Evolutionary conservation across 345 rosid genomes (phyloP).

Genomic region (Eucalyptus sp.): DNA sequence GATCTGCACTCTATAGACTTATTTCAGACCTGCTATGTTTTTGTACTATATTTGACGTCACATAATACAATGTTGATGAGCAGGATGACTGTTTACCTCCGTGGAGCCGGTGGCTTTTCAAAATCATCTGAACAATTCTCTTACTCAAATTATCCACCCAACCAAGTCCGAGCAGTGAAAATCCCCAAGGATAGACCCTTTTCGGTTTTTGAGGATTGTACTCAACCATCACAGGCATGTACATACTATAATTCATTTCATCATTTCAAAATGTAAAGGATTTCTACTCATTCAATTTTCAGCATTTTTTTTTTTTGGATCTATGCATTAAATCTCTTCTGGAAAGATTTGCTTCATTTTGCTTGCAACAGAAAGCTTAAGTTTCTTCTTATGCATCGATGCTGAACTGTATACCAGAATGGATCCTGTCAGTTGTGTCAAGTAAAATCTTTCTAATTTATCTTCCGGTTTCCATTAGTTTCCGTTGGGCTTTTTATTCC

Average conservation of each 20-base stretch:
- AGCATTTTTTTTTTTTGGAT: background rate
- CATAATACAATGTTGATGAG: background rate
- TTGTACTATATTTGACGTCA: background rate
- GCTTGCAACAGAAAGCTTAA: background rate
- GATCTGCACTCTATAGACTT: background rate
- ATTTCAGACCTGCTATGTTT: background rate
- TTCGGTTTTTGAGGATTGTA: slow-evolving; percentile 51
- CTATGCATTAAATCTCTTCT: background rate
- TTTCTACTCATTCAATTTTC: background rate
- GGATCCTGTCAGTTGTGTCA: background rate
- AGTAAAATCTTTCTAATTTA: background rate
- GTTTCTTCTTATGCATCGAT: background rate
- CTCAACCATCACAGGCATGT: slow-evolving; percentile 76
- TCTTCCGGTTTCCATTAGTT: background rate
- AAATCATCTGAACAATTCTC: slow-evolving; percentile 56
- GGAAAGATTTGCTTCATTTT: background rate
- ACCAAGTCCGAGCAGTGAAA: slow-evolving; percentile 45
- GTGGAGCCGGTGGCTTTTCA: slow-evolving; percentile 97
- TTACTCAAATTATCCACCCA: slow-evolving; percentile 53
- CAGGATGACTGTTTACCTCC: slow-evolving; percentile 53
- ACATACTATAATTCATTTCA: background rate
- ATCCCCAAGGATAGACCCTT: slow-evolving; percentile 58
- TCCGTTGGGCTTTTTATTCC: background rate
- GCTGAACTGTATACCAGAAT: background rate
- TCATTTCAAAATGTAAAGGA: background rate